Evolutionary conservation across 768 basidiomycete genomes (phyloP).

Genomic region (Cyathus striatus): DNA sequence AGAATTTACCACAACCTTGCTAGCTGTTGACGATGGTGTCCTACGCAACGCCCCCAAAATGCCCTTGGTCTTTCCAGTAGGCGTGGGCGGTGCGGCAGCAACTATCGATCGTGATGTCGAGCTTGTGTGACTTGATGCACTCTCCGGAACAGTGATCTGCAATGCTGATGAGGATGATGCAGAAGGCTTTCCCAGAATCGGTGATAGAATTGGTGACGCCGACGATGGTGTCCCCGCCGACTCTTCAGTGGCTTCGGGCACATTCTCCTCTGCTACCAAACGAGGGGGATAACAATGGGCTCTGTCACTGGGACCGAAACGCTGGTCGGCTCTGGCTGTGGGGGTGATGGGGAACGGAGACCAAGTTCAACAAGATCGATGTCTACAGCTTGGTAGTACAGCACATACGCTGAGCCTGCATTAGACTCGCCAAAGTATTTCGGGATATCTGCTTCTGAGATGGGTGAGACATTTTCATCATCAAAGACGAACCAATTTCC

Average conservation of each 20-base stretch:
- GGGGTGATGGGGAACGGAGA: slow-evolving; percentile 34
- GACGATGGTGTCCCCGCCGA: slow-evolving; percentile 11
- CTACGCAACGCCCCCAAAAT: not conserved
- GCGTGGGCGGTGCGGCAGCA: not conserved
- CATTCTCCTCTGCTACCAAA: not conserved
- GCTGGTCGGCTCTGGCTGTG: slow-evolving; percentile 17
- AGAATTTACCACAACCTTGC: not conserved
- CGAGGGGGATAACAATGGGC: slow-evolving; percentile 10
- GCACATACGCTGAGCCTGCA: slow-evolving; percentile 88
- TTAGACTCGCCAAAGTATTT: slow-evolving; percentile 93
- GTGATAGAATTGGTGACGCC: slow-evolving; percentile 1
- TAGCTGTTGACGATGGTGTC: not conserved
- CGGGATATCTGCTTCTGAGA: slow-evolving; percentile 85
- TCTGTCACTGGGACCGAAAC: slow-evolving; percentile 12
- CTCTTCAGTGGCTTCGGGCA: not conserved
- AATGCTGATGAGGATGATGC: no score
- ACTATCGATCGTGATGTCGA: not conserved
- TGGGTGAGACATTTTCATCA: slow-evolving; percentile 86
- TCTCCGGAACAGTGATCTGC: not conserved
- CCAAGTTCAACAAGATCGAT: slow-evolving; percentile 74
- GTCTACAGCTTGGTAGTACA: slow-evolving; percentile 95
- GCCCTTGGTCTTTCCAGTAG: not conserved
- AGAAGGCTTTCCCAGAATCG: no score
- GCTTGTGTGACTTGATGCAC: not conserved
- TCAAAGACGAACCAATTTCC: slow-evolving; percentile 91